These are phyloP conservation scores for Manihot esculenta DNA, from an alignment of 441 rosid species.

Conservation along the genomic window DNA sequence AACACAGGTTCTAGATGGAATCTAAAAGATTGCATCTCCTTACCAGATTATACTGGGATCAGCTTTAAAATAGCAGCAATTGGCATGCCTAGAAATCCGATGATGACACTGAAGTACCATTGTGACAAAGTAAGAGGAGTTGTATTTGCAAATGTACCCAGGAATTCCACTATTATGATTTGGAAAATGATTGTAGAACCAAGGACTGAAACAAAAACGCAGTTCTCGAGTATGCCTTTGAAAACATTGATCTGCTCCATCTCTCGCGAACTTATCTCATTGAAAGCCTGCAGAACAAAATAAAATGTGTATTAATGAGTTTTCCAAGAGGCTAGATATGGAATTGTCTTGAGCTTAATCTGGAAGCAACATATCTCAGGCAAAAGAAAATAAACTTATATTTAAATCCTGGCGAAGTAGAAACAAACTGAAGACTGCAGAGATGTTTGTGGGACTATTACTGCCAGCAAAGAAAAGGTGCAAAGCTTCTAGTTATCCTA, in stretches of 20 bases:
- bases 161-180: conserved; percentile 42
- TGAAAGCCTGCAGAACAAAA: conserved; percentile 36
- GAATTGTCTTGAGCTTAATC: background rate
- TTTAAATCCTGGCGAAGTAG: background rate
- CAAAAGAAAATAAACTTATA: background rate
- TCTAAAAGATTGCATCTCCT: background rate
- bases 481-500: background rate
- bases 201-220: conserved; percentile 34
- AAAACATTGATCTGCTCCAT: conserved; percentile 50
- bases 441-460: background rate
- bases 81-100: conserved; percentile 45
- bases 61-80: conserved; percentile 43
- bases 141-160: conserved; percentile 45
- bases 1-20: background rate
- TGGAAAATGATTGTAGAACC: conserved; percentile 37
- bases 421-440: background rate
- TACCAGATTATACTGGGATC: conserved; percentile 22
- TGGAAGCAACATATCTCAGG: background rate
- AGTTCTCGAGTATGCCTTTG: conserved; percentile 40
- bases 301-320: background rate
- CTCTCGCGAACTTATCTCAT: conserved; percentile 49
- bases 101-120: conserved; percentile 38
- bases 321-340: background rate
- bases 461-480: background rate
- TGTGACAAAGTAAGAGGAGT: conserved; percentile 38